These are phyloP conservation scores for Tolypocladium sp. DNA, from an alignment of 2,329 filamentous ascomycete species.

Conservation along the genomic window DNA sequence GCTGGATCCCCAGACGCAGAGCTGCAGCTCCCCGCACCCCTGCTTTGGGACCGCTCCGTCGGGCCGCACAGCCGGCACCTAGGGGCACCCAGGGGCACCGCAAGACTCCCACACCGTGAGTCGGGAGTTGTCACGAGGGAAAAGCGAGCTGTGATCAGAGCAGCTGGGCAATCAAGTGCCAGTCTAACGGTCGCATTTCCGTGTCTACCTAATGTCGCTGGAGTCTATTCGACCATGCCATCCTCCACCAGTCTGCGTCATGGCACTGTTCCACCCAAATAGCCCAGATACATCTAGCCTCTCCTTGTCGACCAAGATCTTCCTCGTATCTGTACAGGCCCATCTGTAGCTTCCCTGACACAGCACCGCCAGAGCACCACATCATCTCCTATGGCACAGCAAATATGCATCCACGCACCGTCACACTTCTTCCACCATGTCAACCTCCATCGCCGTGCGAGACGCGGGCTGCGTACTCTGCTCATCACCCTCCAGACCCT, in stretches of 20 bases:
- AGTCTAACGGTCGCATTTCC: no score
- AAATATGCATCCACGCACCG: not conserved
- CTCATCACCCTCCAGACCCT: slow-evolving; percentile 3
- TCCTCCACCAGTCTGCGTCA: no score
- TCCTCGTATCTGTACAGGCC: not conserved
- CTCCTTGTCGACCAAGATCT: not conserved
- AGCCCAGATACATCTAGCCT: not conserved
- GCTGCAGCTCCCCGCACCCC: no score
- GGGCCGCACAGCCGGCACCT: no score
- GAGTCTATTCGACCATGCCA: not conserved
- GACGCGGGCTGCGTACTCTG: slow-evolving; percentile 3
- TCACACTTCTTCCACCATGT: not conserved
- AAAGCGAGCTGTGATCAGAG: not conserved
- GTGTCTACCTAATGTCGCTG: not conserved
- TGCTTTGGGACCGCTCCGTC: no score
- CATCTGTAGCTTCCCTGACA: no score
- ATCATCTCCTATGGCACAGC: not conserved
- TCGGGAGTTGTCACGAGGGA: not conserved
- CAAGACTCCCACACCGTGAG: not conserved
- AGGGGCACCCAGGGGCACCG: no score
- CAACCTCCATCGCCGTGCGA: slow-evolving; percentile 11
- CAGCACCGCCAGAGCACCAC: not conserved
- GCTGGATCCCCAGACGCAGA: no score
- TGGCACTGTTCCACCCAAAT: no score
- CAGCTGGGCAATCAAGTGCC: not conserved